These are phyloP conservation scores for Diaporthe capsici DNA, from an alignment of 2,329 filamentous ascomycete genomes.

Conservation along the genomic window DNA sequence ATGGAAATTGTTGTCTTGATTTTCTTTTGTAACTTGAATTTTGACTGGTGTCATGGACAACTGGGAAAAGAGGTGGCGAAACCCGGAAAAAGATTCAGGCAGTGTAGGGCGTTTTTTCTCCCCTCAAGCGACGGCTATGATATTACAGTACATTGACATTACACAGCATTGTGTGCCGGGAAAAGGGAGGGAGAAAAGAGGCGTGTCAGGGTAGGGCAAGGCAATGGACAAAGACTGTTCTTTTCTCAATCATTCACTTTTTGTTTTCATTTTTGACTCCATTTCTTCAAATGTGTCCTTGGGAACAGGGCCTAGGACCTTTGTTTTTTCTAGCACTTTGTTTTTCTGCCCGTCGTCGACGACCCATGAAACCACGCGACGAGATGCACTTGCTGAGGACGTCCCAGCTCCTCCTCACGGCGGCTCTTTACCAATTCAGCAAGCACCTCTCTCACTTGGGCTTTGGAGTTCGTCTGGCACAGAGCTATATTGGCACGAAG, in stretches of 20 bases:
- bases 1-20: background rate
- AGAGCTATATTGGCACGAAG: background rate
- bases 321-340: background rate
- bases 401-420: background rate
- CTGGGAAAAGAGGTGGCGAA: slow-evolving; percentile 29
- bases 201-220: background rate
- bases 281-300: background rate
- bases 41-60: slow-evolving; percentile 18
- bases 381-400: background rate
- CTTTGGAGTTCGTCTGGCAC: background rate
- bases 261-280: background rate
- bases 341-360: background rate
- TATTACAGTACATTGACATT: slow-evolving; percentile 22
- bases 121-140: slow-evolving; percentile 8
- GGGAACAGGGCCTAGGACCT: background rate
- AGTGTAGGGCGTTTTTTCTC: slow-evolving; percentile 22
- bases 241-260: slow-evolving; percentile 13
- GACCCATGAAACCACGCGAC: background rate
- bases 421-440: background rate
- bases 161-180: background rate
- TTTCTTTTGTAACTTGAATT: background rate
- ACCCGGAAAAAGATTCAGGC: background rate
- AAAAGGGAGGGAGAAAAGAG: background rate
- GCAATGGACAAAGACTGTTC: background rate
- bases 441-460: background rate